phyloP scores from a whole-genome alignment of 257 asterid genomes.

The Prunella vulgaris region DNA sequence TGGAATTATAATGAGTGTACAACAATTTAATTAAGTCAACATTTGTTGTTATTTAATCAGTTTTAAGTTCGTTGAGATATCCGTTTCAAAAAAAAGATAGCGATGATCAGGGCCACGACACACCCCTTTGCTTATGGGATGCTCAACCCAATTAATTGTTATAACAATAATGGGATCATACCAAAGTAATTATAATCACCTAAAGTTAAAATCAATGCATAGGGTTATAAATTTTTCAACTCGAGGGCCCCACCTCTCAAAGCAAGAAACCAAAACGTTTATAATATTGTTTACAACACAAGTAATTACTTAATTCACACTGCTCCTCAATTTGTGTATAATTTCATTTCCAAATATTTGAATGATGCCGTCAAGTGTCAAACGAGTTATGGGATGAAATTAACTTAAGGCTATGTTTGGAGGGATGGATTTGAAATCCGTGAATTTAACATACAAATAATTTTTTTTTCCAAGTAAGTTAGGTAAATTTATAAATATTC shows the following conservation, averaged over 20 bases:
- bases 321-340: no score
- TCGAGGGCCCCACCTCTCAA: conserved; percentile 33
- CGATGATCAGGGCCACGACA: conserved; percentile 12
- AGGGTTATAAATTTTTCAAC: conserved; percentile 17
- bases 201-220: not conserved
- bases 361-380: no score
- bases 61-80: conserved; percentile 37
- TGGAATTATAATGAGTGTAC: no score
- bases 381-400: no score
- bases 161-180: conserved; percentile 21
- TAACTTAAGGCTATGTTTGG: no score
- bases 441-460: no score
- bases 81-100: conserved; percentile 28
- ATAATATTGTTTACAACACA: not conserved
- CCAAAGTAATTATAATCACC: not conserved
- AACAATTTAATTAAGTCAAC: not conserved
- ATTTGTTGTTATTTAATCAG: not conserved
- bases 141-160: conserved; percentile 29
- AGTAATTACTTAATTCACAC: not conserved
- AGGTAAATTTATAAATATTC: no score
- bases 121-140: conserved; percentile 36
- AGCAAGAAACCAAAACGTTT: conserved; percentile 14
- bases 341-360: no score
- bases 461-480: no score
- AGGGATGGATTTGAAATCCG: no score